Base-by-base conservation (phyloP, 2,329 filamentous ascomycete genomes). In the Fusarium liriodendri region DNA sequence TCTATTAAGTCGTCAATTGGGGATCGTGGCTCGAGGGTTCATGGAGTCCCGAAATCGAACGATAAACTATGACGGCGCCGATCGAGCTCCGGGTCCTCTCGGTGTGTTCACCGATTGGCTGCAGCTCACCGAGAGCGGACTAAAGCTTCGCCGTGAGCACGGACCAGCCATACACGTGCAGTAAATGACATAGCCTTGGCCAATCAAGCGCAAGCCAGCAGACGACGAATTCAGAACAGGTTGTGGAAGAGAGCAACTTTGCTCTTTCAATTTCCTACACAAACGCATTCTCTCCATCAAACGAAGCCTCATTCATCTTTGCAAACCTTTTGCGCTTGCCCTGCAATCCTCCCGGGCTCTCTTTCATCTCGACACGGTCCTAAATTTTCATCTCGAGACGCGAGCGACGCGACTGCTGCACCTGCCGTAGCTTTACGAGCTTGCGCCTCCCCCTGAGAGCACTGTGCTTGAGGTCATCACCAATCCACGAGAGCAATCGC, bases 211-310 rank as follows among this genome's bases (percentile, higher is more conserved):
- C 35, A 52, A 40, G 20, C 59, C 42, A 62, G 57, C 62, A 47
- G 63, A 79, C 75, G 70, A 75, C 73, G 70, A 74, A 70, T 72
- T 78, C 73, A 70, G 68, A 70, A 69, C 76, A 73, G 73, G 70
- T 64, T 69, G 70, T 59, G 64, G 65, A 71, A 61, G 65, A 66
- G 67, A 76, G 60, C 55, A 54, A 67, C 62, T 70, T 55, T 50
- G 38, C 64, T 70, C 68, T 59, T 72, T 64, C 67, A 73, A 61
- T 55, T 59, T 74, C 50, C 62, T 45, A 37, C 66, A 70, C 59
- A 71, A 66, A 70, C 68, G 10, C 16, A 57, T 64, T 64, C 55
- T 59, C 35, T 59, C 33, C 73, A 72, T 75, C 76, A 67, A 67
- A 54, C 59, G 62, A 52, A 47, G 40, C 57, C 65, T 65, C 68